Evolutionary conservation across 2,329 filamentous ascomycete genomes (phyloP), one percentile per base, ranked within the genome.

Genomic region (Leptographium flavum): DNA sequence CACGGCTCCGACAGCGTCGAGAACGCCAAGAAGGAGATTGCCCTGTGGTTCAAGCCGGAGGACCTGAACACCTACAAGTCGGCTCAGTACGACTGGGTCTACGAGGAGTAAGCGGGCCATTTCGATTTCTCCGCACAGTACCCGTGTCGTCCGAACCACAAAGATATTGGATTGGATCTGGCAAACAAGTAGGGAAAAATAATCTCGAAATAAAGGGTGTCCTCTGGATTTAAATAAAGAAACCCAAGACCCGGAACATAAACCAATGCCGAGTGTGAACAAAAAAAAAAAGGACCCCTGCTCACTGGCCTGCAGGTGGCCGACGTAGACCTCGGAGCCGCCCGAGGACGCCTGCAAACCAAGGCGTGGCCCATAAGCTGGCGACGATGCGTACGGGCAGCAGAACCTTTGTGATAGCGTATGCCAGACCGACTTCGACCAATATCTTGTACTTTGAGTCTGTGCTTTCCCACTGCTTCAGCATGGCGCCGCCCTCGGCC

Each of bases 21-120:
- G 81, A 94, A 79, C 74, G 92, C 92, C 71, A 79, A 96, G 83
- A 95, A 96, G 85, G 92, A 98, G 78, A 98, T 98, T 65, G 83
- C 82, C 61, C 81, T 96, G 65, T 98, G 92, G 92, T 98, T 98
- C 84, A 81, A 83, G 70, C 73, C 84, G 57, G 80, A 79, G 57
- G 92, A 96, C 69, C 65, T 94, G 62, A 69, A 87, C 69, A 74
- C 64, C 70, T 96, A 84, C 79, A 90, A 92, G 78, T 73, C 74
- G 57, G 74, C 84, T 64, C 76, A 85, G 71, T 77, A 83, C 70
- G 79, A 84, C 75, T 96, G 92, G 92, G 74, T 96, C 75, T 96
- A 95, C 76, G 92, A n/a, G n/a, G n/a, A 98, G 84, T 52, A 53
- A 51, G 45, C 36, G 35, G 10, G 25, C 10, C 40, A 11, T 7